phyloP scores from a whole-genome alignment of 2,329 filamentous ascomycete genomes.

The Fusarium sp. region DNA sequence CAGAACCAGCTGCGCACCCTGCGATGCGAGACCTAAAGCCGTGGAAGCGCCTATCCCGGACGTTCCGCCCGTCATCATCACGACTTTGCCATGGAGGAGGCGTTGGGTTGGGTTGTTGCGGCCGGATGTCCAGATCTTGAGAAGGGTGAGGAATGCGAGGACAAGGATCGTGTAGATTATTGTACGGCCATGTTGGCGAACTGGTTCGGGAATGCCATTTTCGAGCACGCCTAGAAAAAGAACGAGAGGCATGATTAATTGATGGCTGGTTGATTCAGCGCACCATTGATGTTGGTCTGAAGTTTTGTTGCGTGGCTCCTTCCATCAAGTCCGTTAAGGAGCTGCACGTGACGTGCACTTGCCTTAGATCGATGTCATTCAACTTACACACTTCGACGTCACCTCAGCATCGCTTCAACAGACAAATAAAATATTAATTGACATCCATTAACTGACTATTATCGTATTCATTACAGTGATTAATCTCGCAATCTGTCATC shows the following conservation, averaged over 20 bases:
- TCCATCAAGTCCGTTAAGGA: not conserved
- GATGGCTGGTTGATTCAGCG: conserved; percentile 20
- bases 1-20: conserved; percentile 91
- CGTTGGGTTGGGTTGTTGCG: conserved; percentile 79
- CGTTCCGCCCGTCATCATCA: conserved; percentile 94
- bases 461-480: not conserved
- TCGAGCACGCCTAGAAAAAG: conserved; percentile 60
- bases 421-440: conserved; percentile 22
- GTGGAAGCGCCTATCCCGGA: conserved; percentile 88
- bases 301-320: conserved; percentile 35
- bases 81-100: conserved; percentile 90
- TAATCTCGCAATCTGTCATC: conserved; percentile 32
- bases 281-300: conserved; percentile 20
- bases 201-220: conserved; percentile 62
- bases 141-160: conserved; percentile 54
- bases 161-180: conserved; percentile 55
- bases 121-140: conserved; percentile 84
- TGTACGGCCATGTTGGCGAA: conserved; percentile 57
- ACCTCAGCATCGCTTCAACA: not conserved
- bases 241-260: conserved; percentile 61
- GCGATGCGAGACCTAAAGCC: conserved; percentile 77
- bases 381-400: not conserved
- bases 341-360: conserved; percentile 28
- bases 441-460: conserved; percentile 7
- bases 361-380: not conserved